Evolutionary conservation across 2,329 filamentous ascomycete species (phyloP), one percentile per base, ranked within the genome.

Genomic region (Chaetothyriales sp.): DNA sequence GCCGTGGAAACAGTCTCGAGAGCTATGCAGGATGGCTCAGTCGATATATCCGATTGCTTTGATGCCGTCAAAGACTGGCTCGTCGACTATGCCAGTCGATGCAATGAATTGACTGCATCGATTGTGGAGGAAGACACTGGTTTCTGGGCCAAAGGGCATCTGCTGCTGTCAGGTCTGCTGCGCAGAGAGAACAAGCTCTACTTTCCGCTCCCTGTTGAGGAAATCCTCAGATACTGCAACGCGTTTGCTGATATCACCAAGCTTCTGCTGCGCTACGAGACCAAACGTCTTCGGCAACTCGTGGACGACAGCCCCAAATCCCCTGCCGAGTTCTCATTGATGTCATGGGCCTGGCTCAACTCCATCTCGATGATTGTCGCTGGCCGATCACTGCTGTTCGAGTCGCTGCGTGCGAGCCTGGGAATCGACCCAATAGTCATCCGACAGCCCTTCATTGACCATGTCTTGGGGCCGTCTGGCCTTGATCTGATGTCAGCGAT

Each of bases 81-180:
- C 43, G 63, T 65, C 19, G 60, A 65, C 8, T 70, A 68, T 49
- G 58, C 60, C 7, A 53, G 59, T 18, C 58, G 63, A 26, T 54
- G 70, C 19, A 59, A 67, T 39, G 61, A 59, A 18, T 53, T 71
- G 3, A 62, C 64, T 0, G 57, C 62, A 18, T 64, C 67, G 44
- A 57, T 66, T 5, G 61, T 67, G 39, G 51, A 61, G 7, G 65
- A 70, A 9, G 65, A 73, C 36, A 61, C 61, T 20, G 67, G 70
- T 4, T 70, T 74, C 53, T 73, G 71, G 70, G 64, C 68, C 28
- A 63, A 66, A 12, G 47, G 73, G 7, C 70, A 71, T 9, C 54
- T 52, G 2, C 43, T 73, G 18, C 51, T 70, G 19, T 68, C 72
- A 51, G 55, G 53, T 44, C 53, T 73, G 25, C 55, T 72, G 47